These are phyloP conservation scores for Dothideomycetes sp. DNA, from an alignment of 2,329 filamentous ascomycete genomes.

Conservation along the genomic window DNA sequence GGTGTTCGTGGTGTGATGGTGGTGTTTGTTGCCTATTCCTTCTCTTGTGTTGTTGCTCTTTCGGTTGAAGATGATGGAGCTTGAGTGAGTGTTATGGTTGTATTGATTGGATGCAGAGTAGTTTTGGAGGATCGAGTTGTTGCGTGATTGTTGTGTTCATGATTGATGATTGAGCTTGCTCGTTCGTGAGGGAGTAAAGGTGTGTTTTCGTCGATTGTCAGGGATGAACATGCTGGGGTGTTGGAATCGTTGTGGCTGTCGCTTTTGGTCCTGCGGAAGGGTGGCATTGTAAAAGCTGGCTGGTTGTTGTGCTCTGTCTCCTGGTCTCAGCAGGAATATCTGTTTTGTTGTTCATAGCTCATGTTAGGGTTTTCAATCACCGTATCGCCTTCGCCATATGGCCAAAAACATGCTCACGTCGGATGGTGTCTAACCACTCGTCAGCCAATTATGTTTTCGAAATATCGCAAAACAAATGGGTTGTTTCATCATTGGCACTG, in stretches of 20 bases:
- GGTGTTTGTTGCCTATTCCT: neutral
- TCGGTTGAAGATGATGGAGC: neutral
- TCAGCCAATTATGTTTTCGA: no score
- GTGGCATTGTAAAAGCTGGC: no score
- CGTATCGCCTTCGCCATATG: no score
- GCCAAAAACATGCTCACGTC: no score
- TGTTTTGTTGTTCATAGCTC: no score
- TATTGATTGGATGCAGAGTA: neutral
- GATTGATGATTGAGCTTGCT: neutral
- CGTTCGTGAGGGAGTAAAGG: neutral
- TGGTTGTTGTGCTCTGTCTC: no score
- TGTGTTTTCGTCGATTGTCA: neutral
- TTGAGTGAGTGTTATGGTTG: neutral
- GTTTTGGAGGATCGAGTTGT: neutral
- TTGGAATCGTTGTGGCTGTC: neutral
- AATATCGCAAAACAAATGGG: no score
- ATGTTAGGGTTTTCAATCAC: no score
- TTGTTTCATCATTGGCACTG: no score
- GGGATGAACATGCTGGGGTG: neutral
- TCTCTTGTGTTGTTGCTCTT: neutral
- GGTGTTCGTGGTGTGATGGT: neutral
- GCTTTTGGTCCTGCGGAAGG: conserved; percentile 1
- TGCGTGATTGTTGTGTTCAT: no score
- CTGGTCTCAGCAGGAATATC: no score
- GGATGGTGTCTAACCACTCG: no score